A percentile compares a stretch with the other conserved stretches of the same genome.
phyloP scores from a whole-genome alignment of 768 basidiomycete genomes.

The Neoboletus subvelutipes region DNA sequence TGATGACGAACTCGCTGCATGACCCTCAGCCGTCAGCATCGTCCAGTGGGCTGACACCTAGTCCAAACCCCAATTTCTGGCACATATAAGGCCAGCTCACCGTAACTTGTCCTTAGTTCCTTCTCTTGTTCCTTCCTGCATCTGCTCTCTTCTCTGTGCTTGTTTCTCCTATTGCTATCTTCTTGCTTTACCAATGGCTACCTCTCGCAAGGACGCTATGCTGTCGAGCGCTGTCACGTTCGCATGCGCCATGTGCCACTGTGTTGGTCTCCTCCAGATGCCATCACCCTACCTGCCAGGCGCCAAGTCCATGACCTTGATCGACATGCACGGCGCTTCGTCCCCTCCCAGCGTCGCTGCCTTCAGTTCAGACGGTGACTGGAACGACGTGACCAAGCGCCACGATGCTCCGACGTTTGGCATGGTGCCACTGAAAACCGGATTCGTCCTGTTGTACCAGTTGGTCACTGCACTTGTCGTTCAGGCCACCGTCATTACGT shows the following conservation, averaged over 20 bases:
- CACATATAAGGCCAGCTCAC: constrained; percentile 5
- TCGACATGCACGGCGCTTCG: neutral
- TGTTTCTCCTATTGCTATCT: neutral
- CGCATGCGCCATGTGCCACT: neutral
- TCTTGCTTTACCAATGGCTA: constrained; percentile 5
- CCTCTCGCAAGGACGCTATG: neutral
- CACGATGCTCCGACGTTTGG: neutral
- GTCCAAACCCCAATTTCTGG: constrained; percentile 2
- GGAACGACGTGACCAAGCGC: neutral
- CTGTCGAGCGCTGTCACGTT: constrained; percentile 1
- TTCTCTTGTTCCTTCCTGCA: neutral
- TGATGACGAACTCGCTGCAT: neutral
- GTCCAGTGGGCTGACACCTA: neutral
- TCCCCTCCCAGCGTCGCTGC: neutral
- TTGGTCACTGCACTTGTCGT: constrained; percentile 2
- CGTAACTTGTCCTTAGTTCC: neutral
- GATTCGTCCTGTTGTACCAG: constrained; percentile 8
- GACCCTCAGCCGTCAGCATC: neutral
- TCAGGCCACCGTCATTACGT: constrained; percentile 5
- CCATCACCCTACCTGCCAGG: neutral
- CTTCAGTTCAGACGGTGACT: neutral
- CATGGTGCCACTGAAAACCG: constrained; percentile 1
- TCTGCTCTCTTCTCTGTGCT: neutral
- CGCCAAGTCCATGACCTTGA: neutral
- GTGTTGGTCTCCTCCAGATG: neutral